Evolutionary conservation across 169 alveolate genomes (phyloP).

Genomic region (Eimeria maxima): DNA sequence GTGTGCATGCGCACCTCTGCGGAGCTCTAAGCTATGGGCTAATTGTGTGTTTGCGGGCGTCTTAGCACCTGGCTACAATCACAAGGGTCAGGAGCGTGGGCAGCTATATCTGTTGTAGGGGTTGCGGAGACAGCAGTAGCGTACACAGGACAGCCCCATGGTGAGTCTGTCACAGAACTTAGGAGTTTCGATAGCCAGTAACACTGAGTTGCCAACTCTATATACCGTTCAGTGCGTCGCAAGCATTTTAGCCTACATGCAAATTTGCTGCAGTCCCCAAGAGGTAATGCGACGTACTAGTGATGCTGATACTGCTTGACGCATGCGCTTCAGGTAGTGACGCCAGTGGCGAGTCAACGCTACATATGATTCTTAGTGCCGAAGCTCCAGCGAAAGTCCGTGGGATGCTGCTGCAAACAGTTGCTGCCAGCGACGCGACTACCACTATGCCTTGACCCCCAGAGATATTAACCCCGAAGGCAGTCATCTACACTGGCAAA

Average conservation of each 20-base stretch:
- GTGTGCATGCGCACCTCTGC: background rate
- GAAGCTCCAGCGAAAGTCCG: background rate
- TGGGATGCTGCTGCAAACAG: conserved; percentile 49
- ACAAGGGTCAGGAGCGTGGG: conserved; percentile 43
- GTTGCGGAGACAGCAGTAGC: conserved; percentile 63
- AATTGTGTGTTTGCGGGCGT: background rate
- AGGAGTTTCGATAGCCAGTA: background rate
- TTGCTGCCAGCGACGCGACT: conserved; percentile 68
- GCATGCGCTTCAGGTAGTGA: conserved; percentile 56
- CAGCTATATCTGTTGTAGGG: conserved; percentile 66
- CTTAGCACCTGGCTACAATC: conserved; percentile 16
- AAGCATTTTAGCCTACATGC: background rate
- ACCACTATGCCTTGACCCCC: conserved; percentile 61
- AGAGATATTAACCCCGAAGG: background rate
- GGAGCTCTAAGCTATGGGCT: background rate
- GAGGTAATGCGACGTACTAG: background rate
- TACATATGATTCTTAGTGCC: conserved; percentile 16
- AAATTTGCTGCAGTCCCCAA: background rate
- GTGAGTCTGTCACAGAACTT: background rate
- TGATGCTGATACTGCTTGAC: background rate
- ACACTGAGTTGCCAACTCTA: background rate
- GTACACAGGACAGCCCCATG: conserved; percentile 67
- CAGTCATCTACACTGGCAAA: background rate
- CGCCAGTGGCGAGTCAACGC: conserved; percentile 66
- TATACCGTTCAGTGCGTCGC: background rate